Conservation (phyloP, 2,329 filamentous ascomycete genomes). For the Remersonia thermophila region DNA sequence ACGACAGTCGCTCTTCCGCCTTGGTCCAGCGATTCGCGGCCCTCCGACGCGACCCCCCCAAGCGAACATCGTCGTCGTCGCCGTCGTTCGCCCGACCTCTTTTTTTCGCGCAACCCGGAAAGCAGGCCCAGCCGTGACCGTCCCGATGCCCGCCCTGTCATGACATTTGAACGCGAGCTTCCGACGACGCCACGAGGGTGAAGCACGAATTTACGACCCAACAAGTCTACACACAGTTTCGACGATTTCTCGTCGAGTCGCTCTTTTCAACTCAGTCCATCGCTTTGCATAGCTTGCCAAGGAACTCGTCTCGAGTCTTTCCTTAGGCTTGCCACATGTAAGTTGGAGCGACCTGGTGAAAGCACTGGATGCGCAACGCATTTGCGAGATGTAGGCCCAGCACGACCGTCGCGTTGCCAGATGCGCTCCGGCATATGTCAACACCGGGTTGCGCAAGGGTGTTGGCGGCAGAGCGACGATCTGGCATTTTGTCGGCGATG, state of each 20-base stretch:
- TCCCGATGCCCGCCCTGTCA: slow-evolving; percentile 20
- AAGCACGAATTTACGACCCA: slow-evolving; percentile 16
- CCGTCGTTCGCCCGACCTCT: slow-evolving; percentile 5
- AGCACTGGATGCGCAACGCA: no score
- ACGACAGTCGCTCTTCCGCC: slow-evolving; percentile 17
- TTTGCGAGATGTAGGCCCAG: not conserved
- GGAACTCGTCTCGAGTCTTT: slow-evolving; percentile 3
- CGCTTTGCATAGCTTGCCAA: slow-evolving; percentile 5
- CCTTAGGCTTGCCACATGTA: slow-evolving; percentile 10
- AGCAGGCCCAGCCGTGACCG: slow-evolving; percentile 17
- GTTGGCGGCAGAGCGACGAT: no score
- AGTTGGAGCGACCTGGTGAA: slow-evolving; percentile 14
- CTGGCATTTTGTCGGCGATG: no score
- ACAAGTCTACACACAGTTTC: slow-evolving; percentile 16
- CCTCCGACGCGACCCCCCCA: slow-evolving; percentile 4
- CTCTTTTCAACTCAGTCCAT: slow-evolving; percentile 27
- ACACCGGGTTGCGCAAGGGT: no score
- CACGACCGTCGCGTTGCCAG: no score
- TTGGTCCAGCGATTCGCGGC: slow-evolving; percentile 17
- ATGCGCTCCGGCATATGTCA: no score
- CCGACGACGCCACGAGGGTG: slow-evolving; percentile 16
- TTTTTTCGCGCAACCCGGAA: slow-evolving; percentile 8
- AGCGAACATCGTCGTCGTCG: slow-evolving; percentile 9
- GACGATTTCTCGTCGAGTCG: slow-evolving; percentile 36
- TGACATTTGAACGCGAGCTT: slow-evolving; percentile 18